These are phyloP conservation scores for Pelargonium fulgidum DNA, from an alignment of 441 rosid species.

Conservation along the genomic window DNA sequence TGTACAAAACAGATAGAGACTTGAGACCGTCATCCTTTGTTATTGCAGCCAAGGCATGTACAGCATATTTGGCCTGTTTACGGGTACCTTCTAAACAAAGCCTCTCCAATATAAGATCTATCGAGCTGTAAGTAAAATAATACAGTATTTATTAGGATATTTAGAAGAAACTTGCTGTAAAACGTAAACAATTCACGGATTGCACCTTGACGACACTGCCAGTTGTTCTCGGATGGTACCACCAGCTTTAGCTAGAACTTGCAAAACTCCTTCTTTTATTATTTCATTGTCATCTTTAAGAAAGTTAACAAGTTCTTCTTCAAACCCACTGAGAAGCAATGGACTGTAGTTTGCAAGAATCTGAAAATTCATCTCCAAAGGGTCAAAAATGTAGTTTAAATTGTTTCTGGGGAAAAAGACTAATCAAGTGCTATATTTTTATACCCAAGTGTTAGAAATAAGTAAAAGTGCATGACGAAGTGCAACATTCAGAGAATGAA, in stretches of 20 bases:
- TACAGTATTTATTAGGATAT: constrained; percentile 25
- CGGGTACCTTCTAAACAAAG: constrained; percentile 97
- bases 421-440: neutral
- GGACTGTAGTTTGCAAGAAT: constrained; percentile 85
- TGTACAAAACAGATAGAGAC: constrained; percentile 95
- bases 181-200: constrained; percentile 17
- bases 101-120: constrained; percentile 87
- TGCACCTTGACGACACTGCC: constrained; percentile 73
- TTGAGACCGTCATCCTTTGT: constrained; percentile 97
- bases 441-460: neutral
- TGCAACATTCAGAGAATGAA: neutral
- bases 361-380: constrained; percentile 38
- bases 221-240: constrained; percentile 93
- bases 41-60: constrained; percentile 96
- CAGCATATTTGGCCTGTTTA: constrained; percentile 96
- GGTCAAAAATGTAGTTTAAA: constrained; percentile 17
- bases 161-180: constrained; percentile 15
- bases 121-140: constrained; percentile 53
- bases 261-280: constrained; percentile 82
- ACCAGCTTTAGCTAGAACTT: constrained; percentile 94
- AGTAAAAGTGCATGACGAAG: neutral
- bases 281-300: constrained; percentile 85
- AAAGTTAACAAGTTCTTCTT: constrained; percentile 70
- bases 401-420: constrained; percentile 2
- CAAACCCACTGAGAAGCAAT: constrained; percentile 68